phyloP scores from a whole-genome alignment of 495 filamentous ascomycete genomes.

The Xeromyces bisporus region DNA sequence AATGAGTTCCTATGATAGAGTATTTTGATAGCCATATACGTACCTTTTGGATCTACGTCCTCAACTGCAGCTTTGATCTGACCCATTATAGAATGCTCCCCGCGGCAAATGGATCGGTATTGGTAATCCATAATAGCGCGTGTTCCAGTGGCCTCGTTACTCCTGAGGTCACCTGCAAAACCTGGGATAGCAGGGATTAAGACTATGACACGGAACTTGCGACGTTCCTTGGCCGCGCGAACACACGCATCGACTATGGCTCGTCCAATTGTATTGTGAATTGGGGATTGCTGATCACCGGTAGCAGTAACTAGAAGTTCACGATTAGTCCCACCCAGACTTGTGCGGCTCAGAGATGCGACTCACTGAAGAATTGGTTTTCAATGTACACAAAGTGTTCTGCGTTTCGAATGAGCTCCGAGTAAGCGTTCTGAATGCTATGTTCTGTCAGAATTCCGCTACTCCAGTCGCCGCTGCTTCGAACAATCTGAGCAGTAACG shows the following conservation, averaged over 20 bases:
- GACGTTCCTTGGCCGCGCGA: slow-evolving; percentile 47
- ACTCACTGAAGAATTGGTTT: slow-evolving; percentile 64
- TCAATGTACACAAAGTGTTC: slow-evolving; percentile 76
- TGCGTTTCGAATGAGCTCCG: slow-evolving; percentile 52
- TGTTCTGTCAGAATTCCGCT: slow-evolving; percentile 63
- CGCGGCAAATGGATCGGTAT: slow-evolving; percentile 69
- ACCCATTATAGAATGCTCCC: slow-evolving; percentile 60
- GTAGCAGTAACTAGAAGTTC: slow-evolving; percentile 44
- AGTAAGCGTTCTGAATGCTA: slow-evolving; percentile 68
- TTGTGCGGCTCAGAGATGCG: background rate
- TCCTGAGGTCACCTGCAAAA: slow-evolving; percentile 64
- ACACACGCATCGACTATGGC: slow-evolving; percentile 71
- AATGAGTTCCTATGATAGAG: too few species aligned
- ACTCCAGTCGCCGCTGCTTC: slow-evolving; percentile 67
- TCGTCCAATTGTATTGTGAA: slow-evolving; percentile 59
- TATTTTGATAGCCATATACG: background rate
- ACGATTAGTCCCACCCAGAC: slow-evolving; percentile 2
- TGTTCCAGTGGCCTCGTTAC: slow-evolving; percentile 56
- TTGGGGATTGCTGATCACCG: slow-evolving; percentile 54
- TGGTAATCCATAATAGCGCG: slow-evolving; percentile 84
- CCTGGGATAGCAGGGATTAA: slow-evolving; percentile 67
- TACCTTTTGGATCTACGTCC: slow-evolving; percentile 45
- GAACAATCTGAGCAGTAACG: slow-evolving; percentile 54
- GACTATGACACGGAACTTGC: slow-evolving; percentile 70
- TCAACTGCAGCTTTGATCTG: slow-evolving; percentile 37